A percentile compares a stretch with the other conserved stretches of the same genome.
Conservation (phyloP, 495 filamentous ascomycete genomes). For the Lichina pygmaea region DNA sequence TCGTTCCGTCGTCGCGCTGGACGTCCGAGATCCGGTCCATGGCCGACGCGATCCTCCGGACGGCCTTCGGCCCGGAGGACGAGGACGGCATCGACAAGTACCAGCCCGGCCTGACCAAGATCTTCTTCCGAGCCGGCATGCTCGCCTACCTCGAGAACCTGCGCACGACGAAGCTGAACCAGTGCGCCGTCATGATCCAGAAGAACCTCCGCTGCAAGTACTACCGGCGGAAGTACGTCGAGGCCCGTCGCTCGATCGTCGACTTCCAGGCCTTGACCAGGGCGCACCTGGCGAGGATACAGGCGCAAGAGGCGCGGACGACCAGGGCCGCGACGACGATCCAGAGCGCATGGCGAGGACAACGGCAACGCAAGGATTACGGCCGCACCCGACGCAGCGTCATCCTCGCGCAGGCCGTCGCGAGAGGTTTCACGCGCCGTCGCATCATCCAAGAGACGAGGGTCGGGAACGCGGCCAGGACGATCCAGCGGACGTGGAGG, state of each 20-base stretch:
- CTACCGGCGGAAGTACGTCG: slow-evolving; percentile 75
- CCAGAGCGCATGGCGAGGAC: slow-evolving; percentile 80
- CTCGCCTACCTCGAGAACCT: slow-evolving; percentile 91
- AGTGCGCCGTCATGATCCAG: slow-evolving; percentile 93
- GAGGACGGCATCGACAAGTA: slow-evolving; percentile 79
- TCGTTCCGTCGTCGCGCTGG: slow-evolving; percentile 76
- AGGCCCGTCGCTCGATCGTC: slow-evolving; percentile 57
- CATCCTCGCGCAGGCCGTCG: slow-evolving; percentile 61
- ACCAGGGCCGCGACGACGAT: slow-evolving; percentile 79
- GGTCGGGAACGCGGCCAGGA: slow-evolving; percentile 70
- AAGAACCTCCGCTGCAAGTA: slow-evolving; percentile 95
- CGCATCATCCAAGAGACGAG: slow-evolving; percentile 79
- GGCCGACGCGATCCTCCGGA: slow-evolving; percentile 72
- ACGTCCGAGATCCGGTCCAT: slow-evolving; percentile 81
- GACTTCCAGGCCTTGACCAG: slow-evolving; percentile 47
- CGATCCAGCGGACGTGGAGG: slow-evolving; percentile 79
- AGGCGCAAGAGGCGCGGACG: slow-evolving; percentile 54
- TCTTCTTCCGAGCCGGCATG: slow-evolving; percentile 98
- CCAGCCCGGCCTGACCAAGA: slow-evolving; percentile 88
- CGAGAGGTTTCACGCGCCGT: slow-evolving; percentile 73
- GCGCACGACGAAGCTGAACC: slow-evolving; percentile 66
- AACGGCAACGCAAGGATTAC: slow-evolving; percentile 60
- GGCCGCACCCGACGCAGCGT: slow-evolving; percentile 50
- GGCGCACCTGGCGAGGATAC: slow-evolving; percentile 46
- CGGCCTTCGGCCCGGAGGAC: slow-evolving; percentile 56